These are phyloP conservation scores for Galerina sulciceps DNA, from an alignment of 768 basidiomycete species.

Conservation along the genomic window DNA sequence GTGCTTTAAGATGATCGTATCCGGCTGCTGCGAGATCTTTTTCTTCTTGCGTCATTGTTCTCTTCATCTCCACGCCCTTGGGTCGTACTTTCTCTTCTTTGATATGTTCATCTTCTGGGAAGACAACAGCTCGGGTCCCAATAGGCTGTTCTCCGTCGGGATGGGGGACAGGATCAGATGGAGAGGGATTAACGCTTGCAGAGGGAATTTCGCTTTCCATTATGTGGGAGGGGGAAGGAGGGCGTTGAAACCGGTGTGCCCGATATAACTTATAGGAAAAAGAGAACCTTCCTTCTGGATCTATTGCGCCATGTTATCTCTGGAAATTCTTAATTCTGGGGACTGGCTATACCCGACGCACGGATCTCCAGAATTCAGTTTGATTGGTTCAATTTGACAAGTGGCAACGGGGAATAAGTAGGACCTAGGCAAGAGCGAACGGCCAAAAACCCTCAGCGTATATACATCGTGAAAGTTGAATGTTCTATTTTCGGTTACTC, in stretches of 20 bases:
- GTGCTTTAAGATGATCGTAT: constrained; percentile 61
- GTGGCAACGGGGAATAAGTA: constrained; percentile 19
- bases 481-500: constrained; percentile 25
- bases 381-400: constrained; percentile 24
- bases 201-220: constrained; percentile 28
- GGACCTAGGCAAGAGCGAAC: constrained; percentile 31
- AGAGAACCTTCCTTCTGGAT: constrained; percentile 2
- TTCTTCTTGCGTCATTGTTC: constrained; percentile 69
- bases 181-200: constrained; percentile 21
- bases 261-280: constrained; percentile 10
- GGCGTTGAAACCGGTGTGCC: constrained; percentile 4
- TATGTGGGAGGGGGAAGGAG: constrained; percentile 7
- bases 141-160: constrained; percentile 36
- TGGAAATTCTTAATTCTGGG: constrained; percentile 1
- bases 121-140: constrained; percentile 50
- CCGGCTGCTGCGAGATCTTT: constrained; percentile 70
- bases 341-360: constrained; percentile 16
- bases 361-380: constrained; percentile 8
- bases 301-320: constrained; percentile 12
- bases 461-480: not conserved
- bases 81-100: constrained; percentile 50
- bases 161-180: constrained; percentile 18
- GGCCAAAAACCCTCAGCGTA: constrained; percentile 43
- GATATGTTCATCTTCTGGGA: constrained; percentile 43
- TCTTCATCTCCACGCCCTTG: constrained; percentile 62